A percentile compares a stretch with the other conserved stretches of the same genome.
phyloP scores from a whole-genome alignment of 2,329 filamentous ascomycete genomes.

The Arthrobotrys entomopaga region DNA sequence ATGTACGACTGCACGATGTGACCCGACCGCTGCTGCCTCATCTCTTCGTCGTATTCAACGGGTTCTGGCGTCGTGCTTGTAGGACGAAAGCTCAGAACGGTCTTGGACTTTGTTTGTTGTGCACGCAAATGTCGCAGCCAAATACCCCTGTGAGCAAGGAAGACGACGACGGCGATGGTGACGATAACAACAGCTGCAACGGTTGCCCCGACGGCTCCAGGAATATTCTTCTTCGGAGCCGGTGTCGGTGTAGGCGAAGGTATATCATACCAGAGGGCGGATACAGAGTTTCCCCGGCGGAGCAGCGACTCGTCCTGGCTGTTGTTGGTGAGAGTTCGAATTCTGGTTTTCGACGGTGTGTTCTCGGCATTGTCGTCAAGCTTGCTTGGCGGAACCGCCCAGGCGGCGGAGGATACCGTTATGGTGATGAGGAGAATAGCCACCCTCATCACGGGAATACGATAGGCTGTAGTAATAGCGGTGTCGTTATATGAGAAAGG shows the following conservation, averaged over 20 bases:
- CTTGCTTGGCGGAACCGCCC: conserved; percentile 50
- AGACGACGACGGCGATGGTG: conserved; percentile 48
- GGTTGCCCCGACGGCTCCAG: conserved; percentile 45
- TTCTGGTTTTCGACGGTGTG: conserved; percentile 13
- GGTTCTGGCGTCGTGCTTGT: conserved; percentile 52
- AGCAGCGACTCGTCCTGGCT: conserved; percentile 23
- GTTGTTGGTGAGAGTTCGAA: not conserved
- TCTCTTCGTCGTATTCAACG: conserved; percentile 52
- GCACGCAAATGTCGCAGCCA: conserved; percentile 51
- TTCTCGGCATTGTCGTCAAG: conserved; percentile 30
- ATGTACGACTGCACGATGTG: conserved; percentile 54
- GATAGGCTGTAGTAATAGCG: conserved; percentile 10
- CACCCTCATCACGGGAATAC: conserved; percentile 38
- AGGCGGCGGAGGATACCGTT: conserved; percentile 49
- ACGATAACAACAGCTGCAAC: conserved; percentile 49
- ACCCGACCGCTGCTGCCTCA: conserved; percentile 52
- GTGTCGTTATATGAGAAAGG: not conserved
- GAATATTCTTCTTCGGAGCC: conserved; percentile 49
- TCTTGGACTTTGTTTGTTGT: conserved; percentile 49
- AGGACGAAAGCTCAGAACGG: conserved; percentile 53
- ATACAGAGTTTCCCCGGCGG: conserved; percentile 40
- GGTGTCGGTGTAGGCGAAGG: conserved; percentile 45
- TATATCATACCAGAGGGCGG: conserved; percentile 51
- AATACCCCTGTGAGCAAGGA: conserved; percentile 51
- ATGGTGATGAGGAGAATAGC: conserved; percentile 33